These are phyloP conservation scores for Gymnopilus junonius DNA, from an alignment of 768 basidiomycete species.

Conservation along the genomic window DNA sequence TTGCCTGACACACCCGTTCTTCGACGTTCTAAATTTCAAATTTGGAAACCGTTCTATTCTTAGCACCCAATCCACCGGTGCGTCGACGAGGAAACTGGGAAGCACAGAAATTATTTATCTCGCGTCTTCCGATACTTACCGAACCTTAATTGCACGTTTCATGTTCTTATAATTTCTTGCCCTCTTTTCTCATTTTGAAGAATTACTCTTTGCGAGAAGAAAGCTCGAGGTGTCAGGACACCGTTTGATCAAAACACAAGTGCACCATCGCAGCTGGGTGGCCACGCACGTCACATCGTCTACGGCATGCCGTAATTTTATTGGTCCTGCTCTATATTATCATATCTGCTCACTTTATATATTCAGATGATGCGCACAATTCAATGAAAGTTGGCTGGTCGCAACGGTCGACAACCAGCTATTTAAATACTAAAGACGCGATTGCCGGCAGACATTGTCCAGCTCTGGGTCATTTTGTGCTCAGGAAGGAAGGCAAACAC, in stretches of 20 bases:
- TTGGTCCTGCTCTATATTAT: no score
- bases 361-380: not conserved
- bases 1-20: conserved; percentile 3
- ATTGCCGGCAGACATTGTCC: not conserved
- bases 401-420: not conserved
- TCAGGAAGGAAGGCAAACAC: no score
- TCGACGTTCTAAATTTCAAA: conserved; percentile 1
- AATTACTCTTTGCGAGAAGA: not conserved
- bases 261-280: not conserved
- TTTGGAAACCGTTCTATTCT: conserved; percentile 1
- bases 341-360: not conserved
- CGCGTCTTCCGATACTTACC: not conserved
- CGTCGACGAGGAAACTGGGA: not conserved
- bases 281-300: not conserved
- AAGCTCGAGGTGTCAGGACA: not conserved
- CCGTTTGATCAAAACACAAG: not conserved
- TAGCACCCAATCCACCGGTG: conserved; percentile 2
- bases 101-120: not conserved
- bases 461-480: not conserved
- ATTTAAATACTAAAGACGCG: not conserved
- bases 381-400: not conserved
- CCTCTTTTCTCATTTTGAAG: not conserved
- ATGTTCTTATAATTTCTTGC: not conserved
- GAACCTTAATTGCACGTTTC: not conserved
- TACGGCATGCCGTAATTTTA: not conserved